These are phyloP conservation scores for Plantago rigida DNA, from an alignment of 305 asterid genomes.

Conservation along the genomic window DNA sequence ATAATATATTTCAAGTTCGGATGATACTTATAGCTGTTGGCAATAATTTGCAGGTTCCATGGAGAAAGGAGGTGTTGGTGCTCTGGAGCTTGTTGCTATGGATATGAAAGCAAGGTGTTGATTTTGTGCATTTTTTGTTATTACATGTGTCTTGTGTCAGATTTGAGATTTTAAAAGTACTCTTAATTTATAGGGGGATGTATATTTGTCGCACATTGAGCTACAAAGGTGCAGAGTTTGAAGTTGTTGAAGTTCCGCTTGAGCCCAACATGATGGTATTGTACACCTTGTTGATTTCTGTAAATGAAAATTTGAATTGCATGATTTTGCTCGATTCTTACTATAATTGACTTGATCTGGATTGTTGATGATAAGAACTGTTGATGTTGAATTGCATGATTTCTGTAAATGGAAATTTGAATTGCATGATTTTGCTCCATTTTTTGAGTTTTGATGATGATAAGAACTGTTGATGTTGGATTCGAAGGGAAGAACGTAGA, in stretches of 20 bases:
- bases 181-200: constrained; percentile 70
- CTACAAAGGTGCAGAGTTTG: constrained; percentile 92
- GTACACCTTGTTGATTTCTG: constrained; percentile 16
- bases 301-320: constrained; percentile 22
- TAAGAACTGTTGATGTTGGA: too few relatives aligned
- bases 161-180: constrained; percentile 23
- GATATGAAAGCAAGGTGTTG: constrained; percentile 97
- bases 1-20: constrained; percentile 10
- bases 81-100: constrained; percentile 99
- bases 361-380: too few relatives aligned
- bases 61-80: constrained; percentile 99
- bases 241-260: constrained; percentile 84
- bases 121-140: constrained; percentile 22
- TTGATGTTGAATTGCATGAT: too few relatives aligned
- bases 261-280: constrained; percentile 77
- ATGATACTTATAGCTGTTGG: constrained; percentile 17
- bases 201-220: constrained; percentile 98
- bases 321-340: not conserved
- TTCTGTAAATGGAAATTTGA: too few relatives aligned
- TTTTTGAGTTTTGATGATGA: too few relatives aligned
- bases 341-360: not conserved
- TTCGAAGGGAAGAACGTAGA: too few relatives aligned
- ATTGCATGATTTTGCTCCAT: too few relatives aligned
- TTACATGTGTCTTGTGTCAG: constrained; percentile 18
- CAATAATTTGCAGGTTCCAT: constrained; percentile 51